phyloP scores from a whole-genome alignment of 805 yeast species.

The Wickerhamia fluorescens region DNA sequence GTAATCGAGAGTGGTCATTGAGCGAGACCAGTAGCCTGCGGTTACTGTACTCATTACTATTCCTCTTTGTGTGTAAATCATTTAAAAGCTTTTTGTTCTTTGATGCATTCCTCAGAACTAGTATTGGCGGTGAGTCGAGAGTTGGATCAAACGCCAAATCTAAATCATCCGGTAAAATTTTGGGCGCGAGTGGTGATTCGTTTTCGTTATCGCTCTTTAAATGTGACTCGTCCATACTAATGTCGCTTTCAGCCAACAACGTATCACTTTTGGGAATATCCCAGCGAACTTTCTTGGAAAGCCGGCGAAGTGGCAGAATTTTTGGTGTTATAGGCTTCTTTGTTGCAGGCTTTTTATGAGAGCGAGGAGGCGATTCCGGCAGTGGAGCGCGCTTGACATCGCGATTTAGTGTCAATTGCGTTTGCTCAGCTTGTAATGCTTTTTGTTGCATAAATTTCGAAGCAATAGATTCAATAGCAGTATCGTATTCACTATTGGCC shows the following conservation, averaged over 20 bases:
- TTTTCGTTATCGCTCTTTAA: conserved; percentile 22
- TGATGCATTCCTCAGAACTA: too few species aligned
- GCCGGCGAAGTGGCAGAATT: conserved; percentile 3
- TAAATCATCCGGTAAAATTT: conserved; percentile 20
- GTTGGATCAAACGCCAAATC: conserved; percentile 22
- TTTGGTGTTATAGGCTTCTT: conserved; percentile 7
- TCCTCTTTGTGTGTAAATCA: conserved; percentile 1
- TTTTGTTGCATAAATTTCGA: conserved; percentile 21
- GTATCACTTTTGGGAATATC: conserved; percentile 7
- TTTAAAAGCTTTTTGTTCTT: neutral
- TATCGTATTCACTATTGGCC: conserved; percentile 30
- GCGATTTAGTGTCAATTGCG: too few species aligned
- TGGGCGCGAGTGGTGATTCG: conserved; percentile 22
- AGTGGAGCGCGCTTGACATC: conserved; percentile 15
- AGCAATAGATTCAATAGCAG: conserved; percentile 23
- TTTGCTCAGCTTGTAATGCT: too few species aligned
- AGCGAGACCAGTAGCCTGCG: too few species aligned
- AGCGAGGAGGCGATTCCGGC: conserved; percentile 21
- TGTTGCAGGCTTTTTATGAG: conserved; percentile 10
- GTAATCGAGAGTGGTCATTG: conserved; percentile 17
- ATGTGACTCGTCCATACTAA: conserved; percentile 23
- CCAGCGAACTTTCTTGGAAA: conserved; percentile 5
- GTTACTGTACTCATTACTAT: too few species aligned
- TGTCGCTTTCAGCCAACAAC: conserved; percentile 25
- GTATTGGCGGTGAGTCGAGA: conserved; percentile 26